phyloP scores from a whole-genome alignment of 208 protist genomes.

The Trypanosoma rangeli region DNA sequence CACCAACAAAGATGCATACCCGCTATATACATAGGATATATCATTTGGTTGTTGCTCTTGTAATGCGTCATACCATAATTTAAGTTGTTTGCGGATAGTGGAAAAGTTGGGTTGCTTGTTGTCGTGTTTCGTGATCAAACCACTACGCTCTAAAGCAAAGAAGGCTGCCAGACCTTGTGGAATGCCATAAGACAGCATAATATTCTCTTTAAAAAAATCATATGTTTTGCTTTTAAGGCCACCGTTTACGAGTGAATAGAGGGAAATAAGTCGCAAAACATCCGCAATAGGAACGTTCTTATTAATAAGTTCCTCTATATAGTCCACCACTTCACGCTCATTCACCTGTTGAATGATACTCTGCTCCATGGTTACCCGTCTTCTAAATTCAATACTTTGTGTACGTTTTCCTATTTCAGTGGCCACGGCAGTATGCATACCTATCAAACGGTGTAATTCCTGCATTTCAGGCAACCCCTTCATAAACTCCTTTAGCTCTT shows the following conservation, averaged over 20 bases:
- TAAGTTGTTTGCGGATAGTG: constrained; percentile 51
- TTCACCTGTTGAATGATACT: constrained; percentile 73
- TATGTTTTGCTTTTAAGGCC: constrained; percentile 75
- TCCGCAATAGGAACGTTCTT: constrained; percentile 48
- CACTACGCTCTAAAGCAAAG: constrained; percentile 55
- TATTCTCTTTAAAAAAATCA: constrained; percentile 59
- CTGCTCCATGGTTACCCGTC: constrained; percentile 72
- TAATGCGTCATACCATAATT: constrained; percentile 53
- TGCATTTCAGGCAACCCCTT: constrained; percentile 84
- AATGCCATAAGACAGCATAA: constrained; percentile 89
- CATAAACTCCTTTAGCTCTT: constrained; percentile 90
- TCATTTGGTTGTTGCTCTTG: constrained; percentile 70
- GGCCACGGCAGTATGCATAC: constrained; percentile 78
- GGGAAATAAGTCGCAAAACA: constrained; percentile 74
- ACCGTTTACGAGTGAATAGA: constrained; percentile 83
- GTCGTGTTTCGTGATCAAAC: constrained; percentile 46
- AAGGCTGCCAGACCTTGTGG: constrained; percentile 66
- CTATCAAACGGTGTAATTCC: constrained; percentile 77
- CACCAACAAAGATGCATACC: constrained; percentile 70
- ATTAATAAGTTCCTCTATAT: constrained; percentile 84
- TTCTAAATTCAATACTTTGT: constrained; percentile 62
- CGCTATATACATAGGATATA: constrained; percentile 73
- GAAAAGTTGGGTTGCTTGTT: constrained; percentile 49
- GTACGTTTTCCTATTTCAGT: constrained; percentile 76
- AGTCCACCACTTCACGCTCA: constrained; percentile 70